Evolutionary conservation across 202 grass and related monocot species (phyloP), one percentile per base, ranked within the genome.

Genomic region (Zizania palustris): DNA sequence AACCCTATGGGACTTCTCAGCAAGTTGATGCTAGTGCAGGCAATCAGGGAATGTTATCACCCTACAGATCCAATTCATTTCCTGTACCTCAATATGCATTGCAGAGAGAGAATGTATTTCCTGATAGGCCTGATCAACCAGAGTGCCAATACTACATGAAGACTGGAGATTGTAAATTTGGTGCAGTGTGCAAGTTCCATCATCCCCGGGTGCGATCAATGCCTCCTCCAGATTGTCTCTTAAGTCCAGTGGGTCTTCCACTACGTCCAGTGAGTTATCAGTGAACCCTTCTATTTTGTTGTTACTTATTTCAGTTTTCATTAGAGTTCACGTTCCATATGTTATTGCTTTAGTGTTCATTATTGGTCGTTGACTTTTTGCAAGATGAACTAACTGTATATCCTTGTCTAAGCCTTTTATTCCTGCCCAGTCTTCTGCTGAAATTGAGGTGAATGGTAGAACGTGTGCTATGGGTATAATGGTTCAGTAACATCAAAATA

Each of bases 71-170:
- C 3, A 86, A 80, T 74, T 84, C 87, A 2, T 78, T 80, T 79
- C 89, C 83, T 84, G 72, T 84, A 50, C 72, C 78, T 59, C 92
- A 93, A 68, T 95, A 95, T 38, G 81, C 72, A 9, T 38, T 96
- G 65, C 83, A 85, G 74, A 85, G 92, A 82, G 96, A 96, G 13
- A 96, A 83, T 81, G 82, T 96, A 36, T 99, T 99, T 84, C 96
- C 96, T 53, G 92, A 99, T 60, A 89, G 92, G 65, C 87, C 96
- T 13, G 96, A 95, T 84, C 83, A 99, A 67, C 96, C 96, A 37
- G 92, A 99, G 88, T 99, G 96, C 20, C 92, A 96, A 65, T 99
- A 94, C 79, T 99, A 99, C 74, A 96, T 99, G 88, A 99, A 99
- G 86, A 99, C 96, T 22, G 96, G 96, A 79, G 96, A 99, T 79